Evolutionary conservation across 2,329 filamentous ascomycete genomes (phyloP).

Genomic region (Clonostachys chloroleuca): DNA sequence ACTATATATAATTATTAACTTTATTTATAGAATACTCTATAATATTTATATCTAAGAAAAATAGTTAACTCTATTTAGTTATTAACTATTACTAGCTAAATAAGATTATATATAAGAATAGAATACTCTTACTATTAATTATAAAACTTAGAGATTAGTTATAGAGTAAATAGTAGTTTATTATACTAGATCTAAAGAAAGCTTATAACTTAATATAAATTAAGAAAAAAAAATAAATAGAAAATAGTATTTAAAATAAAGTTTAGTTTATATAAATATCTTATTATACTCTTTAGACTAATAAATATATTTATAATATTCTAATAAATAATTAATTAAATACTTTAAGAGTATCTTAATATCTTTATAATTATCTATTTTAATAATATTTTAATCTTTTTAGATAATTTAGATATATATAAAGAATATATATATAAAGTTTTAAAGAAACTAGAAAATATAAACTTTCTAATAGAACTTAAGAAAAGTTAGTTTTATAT

Average conservation of each 20-base stretch:
- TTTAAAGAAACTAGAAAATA: not conserved
- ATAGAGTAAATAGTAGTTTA: slow-evolving; percentile 3
- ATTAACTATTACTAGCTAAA: slow-evolving; percentile 18
- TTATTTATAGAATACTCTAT: no score
- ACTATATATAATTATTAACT: slow-evolving; percentile 9
- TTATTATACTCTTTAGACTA: slow-evolving; percentile 20
- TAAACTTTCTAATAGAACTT: no score
- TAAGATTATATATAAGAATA: slow-evolving; percentile 15
- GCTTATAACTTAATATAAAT: slow-evolving; percentile 24
- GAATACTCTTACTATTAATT: slow-evolving; percentile 13
- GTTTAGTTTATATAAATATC: slow-evolving; percentile 23
- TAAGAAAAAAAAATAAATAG: slow-evolving; percentile 15
- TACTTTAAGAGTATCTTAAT: no score
- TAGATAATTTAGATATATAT: no score
- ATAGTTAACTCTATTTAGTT: slow-evolving; percentile 11
- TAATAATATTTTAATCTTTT: no score
- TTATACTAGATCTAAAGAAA: slow-evolving; percentile 11
- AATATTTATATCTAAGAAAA: no score
- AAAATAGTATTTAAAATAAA: slow-evolving; percentile 23
- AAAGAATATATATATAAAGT: no score
- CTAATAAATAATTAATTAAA: no score
- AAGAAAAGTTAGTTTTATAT: no score
- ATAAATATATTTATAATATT: slow-evolving; percentile 11
- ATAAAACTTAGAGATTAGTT: slow-evolving; percentile 12
- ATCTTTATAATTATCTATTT: no score